A percentile compares a stretch with the other conserved stretches of the same genome.
phyloP scores from a whole-genome alignment of 768 basidiomycete species.

The Gymnopilus junonius region DNA sequence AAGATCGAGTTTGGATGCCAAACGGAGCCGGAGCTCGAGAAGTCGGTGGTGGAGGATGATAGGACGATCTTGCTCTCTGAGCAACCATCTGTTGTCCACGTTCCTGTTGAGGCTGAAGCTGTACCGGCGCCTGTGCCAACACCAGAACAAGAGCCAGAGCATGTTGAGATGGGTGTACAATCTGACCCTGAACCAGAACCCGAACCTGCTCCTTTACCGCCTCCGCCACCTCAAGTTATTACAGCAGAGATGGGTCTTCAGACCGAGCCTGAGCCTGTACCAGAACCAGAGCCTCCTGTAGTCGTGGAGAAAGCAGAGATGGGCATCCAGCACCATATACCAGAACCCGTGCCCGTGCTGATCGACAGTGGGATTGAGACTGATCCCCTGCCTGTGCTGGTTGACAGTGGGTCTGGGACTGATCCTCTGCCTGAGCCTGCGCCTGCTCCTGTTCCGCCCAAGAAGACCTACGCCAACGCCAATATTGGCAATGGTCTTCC shows the following conservation, averaged over 20 bases:
- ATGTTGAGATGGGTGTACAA: conserved; percentile 37
- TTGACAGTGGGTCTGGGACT: conserved; percentile 41
- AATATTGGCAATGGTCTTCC: conserved; percentile 26
- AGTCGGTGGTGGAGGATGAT: conserved; percentile 43
- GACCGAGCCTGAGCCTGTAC: conserved; percentile 47
- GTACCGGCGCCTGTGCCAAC: conserved; percentile 13
- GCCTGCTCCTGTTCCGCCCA: not conserved
- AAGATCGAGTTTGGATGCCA: conserved; percentile 69
- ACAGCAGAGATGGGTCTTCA: conserved; percentile 48
- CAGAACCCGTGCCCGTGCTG: conserved; percentile 31
- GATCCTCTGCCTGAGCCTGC: conserved; percentile 34
- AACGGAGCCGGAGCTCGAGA: conserved; percentile 55
- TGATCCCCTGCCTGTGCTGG: conserved; percentile 37
- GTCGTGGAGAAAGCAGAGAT: conserved; percentile 44
- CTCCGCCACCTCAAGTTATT: conserved; percentile 14
- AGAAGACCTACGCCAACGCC: not conserved
- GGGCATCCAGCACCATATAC: conserved; percentile 52
- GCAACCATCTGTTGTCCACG: conserved; percentile 24
- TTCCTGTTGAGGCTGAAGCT: conserved; percentile 9
- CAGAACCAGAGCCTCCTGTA: conserved; percentile 13
- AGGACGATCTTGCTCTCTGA: conserved; percentile 34
- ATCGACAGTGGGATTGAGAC: conserved; percentile 40
- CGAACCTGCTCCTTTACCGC: conserved; percentile 18
- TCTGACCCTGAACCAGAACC: conserved; percentile 27
- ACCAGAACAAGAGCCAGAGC: conserved; percentile 11